These are phyloP conservation scores for Fonsecaea nubica DNA, from an alignment of 2,329 filamentous ascomycete species.

Conservation along the genomic window DNA sequence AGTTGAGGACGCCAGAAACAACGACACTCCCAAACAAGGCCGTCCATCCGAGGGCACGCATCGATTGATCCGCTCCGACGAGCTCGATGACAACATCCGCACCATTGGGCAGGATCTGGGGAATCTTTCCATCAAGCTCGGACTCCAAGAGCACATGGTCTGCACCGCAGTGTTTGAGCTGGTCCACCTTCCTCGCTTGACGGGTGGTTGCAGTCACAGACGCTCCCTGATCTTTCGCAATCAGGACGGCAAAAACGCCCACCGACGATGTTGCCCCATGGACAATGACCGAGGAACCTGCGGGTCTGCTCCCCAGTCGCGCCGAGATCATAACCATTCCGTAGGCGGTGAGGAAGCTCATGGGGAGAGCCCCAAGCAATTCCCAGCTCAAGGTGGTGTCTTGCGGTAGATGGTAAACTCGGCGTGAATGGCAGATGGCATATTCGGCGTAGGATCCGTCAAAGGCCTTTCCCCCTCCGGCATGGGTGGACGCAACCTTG, in stretches of 20 bases:
- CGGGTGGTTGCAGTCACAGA: conserved; percentile 12
- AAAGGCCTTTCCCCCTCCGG: conserved; percentile 18
- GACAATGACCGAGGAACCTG: background rate
- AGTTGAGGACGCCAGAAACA: background rate
- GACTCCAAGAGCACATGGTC: conserved; percentile 9
- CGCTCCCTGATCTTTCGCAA: conserved; percentile 12
- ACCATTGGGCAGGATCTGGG: conserved; percentile 5
- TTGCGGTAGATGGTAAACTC: conserved; percentile 3
- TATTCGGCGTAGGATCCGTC: conserved; percentile 16
- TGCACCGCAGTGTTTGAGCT: conserved; percentile 2
- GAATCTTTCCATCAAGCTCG: background rate
- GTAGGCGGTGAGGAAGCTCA: conserved; percentile 14
- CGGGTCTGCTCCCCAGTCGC: background rate
- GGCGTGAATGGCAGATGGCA: conserved; percentile 6
- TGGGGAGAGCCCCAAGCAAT: background rate
- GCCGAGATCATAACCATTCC: conserved; percentile 5
- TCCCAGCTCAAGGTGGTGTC: conserved; percentile 7
- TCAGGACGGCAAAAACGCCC: conserved; percentile 8
- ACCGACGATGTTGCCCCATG: conserved; percentile 9
- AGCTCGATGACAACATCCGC: conserved; percentile 14
- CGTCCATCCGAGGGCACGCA: background rate
- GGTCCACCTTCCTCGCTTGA: conserved; percentile 2
- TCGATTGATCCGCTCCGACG: conserved; percentile 6
- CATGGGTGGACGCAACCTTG: background rate
- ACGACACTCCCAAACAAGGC: conserved; percentile 3